Conservation (phyloP, 1,284 basidiomycete genomes). For the Cutaneotrichosporon mucoides region DNA sequence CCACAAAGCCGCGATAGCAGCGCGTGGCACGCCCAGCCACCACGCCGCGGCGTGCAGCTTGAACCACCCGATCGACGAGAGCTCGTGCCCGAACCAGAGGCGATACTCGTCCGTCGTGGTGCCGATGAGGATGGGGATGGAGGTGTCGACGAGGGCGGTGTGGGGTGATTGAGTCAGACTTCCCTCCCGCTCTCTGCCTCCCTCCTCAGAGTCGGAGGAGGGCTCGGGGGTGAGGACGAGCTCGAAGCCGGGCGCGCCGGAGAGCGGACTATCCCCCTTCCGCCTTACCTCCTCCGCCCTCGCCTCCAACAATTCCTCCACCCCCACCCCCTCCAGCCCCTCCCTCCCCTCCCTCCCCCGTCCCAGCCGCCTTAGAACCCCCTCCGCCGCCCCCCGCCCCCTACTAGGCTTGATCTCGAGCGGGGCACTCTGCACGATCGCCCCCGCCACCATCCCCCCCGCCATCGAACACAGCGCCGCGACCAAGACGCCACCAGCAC, state of each 20-base stretch:
- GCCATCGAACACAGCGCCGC: neutral
- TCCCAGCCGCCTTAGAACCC: neutral
- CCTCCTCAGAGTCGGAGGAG: no score
- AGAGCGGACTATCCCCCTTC: neutral
- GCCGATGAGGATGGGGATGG: conserved; percentile 2
- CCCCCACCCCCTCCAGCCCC: neutral
- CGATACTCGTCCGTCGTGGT: conserved; percentile 4
- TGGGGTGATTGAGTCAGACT: neutral
- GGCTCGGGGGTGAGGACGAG: neutral
- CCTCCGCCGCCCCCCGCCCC: neutral
- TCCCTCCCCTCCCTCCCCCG: neutral
- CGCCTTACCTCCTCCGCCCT: neutral
- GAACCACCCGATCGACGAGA: neutral
- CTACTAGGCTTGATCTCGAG: neutral
- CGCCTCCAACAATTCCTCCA: neutral
- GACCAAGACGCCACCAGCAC: conserved; percentile 28
- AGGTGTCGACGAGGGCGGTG: neutral
- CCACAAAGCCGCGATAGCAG: neutral
- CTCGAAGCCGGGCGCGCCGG: neutral
- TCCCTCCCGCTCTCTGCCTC: no score
- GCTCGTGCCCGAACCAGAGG: neutral
- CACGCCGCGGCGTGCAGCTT: neutral
- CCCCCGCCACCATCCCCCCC: neutral
- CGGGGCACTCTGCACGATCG: neutral
- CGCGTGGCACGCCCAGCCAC: neutral